These are phyloP conservation scores for Pyrus bretschneideri DNA, from an alignment of 306 rosid genomes.

Conservation along the genomic window DNA sequence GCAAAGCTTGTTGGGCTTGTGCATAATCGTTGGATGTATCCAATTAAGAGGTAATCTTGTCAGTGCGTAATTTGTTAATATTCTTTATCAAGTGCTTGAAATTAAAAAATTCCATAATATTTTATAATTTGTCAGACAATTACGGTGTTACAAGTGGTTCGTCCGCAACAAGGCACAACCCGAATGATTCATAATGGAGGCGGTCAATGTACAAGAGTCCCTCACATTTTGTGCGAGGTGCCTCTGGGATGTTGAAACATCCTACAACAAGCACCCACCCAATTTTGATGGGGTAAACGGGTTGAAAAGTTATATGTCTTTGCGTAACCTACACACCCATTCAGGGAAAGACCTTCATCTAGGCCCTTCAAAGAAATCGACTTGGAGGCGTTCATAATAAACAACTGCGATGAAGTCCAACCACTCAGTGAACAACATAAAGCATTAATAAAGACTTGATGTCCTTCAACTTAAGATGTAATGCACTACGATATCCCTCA, in stretches of 20 bases:
- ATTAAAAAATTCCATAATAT: no score
- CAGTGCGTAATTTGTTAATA: no score
- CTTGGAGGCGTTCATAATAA: not conserved
- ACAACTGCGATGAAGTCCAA: not conserved
- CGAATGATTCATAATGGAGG: not conserved
- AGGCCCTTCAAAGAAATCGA: not conserved
- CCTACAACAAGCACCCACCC: not conserved
- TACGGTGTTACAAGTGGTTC: not conserved
- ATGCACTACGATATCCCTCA: no score
- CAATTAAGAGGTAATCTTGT: not conserved
- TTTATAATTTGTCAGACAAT: not conserved
- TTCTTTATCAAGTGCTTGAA: no score
- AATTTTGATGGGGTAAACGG: not conserved
- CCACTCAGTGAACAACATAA: no score
- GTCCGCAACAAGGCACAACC: not conserved
- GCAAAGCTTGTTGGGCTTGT: not conserved
- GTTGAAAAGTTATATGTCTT: not conserved
- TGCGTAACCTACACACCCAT: not conserved
- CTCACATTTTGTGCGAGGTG: not conserved
- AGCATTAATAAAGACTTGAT: no score
- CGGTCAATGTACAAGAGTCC: not conserved
- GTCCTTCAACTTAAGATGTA: no score
- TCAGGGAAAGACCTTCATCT: not conserved
- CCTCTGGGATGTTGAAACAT: not conserved
- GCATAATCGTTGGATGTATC: no score